These are phyloP conservation scores for Saccharum hybrid DNA, from an alignment of 202 grass and related monocot species.

Conservation along the genomic window DNA sequence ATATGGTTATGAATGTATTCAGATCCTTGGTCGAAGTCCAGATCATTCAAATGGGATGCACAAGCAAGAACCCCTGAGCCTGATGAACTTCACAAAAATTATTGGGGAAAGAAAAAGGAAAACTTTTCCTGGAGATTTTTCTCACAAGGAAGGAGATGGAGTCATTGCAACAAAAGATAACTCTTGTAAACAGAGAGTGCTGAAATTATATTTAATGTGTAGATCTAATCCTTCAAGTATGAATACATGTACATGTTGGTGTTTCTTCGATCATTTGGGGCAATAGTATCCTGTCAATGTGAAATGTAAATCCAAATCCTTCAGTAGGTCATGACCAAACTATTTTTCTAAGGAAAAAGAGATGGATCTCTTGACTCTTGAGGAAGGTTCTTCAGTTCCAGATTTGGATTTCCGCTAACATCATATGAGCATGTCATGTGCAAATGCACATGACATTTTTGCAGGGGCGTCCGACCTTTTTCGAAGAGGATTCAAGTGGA, in stretches of 20 bases:
- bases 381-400: not conserved
- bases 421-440: not conserved
- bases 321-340: not conserved
- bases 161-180: not conserved
- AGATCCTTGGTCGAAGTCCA: constrained; percentile 21
- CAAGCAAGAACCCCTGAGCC: not conserved
- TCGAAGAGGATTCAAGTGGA: not conserved
- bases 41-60: constrained; percentile 8
- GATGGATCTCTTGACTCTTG: not conserved
- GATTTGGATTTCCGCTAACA: not conserved
- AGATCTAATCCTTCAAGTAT: not conserved
- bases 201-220: not conserved
- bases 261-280: not conserved
- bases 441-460: not conserved
- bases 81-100: constrained; percentile 15
- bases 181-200: not conserved
- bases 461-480: not conserved
- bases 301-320: constrained; percentile 15
- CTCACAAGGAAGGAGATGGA: not conserved
- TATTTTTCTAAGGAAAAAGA: constrained; percentile 8
- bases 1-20: constrained; percentile 14
- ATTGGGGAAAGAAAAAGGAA: not conserved
- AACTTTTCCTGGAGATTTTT: constrained; percentile 4
- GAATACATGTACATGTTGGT: not conserved
- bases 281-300: not conserved